phyloP scores from a whole-genome alignment of 805 yeast species.

The Debaryomyces tyrocola region DNA sequence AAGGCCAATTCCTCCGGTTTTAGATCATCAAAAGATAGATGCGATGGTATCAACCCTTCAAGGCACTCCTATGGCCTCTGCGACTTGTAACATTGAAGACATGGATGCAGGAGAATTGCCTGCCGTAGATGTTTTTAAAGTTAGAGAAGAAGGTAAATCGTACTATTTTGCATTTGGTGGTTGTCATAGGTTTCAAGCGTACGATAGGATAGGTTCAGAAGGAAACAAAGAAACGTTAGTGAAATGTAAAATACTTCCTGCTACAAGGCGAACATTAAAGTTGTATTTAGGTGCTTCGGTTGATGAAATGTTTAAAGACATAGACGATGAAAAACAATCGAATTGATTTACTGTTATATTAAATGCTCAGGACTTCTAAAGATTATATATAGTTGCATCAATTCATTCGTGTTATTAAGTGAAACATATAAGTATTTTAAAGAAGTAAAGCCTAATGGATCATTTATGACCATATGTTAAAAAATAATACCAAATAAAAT shows the following conservation, averaged over 20 bases:
- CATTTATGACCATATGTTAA: too few species aligned
- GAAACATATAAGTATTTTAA: too few species aligned
- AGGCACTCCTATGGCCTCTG: constrained; percentile 63
- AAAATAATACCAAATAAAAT: too few species aligned
- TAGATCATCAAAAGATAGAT: constrained; percentile 71
- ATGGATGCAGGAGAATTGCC: constrained; percentile 68
- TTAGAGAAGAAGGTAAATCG: constrained; percentile 59
- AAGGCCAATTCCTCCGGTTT: constrained; percentile 84
- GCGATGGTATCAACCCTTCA: constrained; percentile 73
- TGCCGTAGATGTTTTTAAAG: constrained; percentile 75
- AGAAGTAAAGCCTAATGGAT: too few species aligned
- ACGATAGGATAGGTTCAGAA: constrained; percentile 53
- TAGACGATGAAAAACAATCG: constrained; percentile 2
- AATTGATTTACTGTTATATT: not conserved
- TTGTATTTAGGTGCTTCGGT: constrained; percentile 73
- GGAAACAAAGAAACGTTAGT: constrained; percentile 44
- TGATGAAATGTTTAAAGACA: constrained; percentile 43
- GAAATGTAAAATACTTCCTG: constrained; percentile 71
- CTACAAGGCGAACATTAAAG: constrained; percentile 65
- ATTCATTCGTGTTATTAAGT: too few species aligned
- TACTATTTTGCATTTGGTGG: constrained; percentile 87
- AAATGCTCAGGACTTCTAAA: too few species aligned
- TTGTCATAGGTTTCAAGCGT: constrained; percentile 87
- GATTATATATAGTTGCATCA: too few species aligned
- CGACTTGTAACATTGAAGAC: constrained; percentile 54